Evolutionary conservation across 441 rosid species (phyloP).

Genomic region (Jatropha podagrica): DNA sequence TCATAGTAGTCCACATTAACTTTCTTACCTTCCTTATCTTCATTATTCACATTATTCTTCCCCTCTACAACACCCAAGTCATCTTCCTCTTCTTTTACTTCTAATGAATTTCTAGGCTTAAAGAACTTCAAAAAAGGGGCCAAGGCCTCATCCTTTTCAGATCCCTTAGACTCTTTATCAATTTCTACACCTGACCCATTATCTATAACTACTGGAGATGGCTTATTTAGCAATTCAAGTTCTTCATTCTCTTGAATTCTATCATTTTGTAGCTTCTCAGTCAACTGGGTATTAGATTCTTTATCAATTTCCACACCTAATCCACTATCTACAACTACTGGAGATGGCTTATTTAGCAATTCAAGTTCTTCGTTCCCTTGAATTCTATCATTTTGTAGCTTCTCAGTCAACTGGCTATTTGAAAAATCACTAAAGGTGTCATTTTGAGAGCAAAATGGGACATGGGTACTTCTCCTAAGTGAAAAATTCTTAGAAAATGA

Average conservation of each 20-base stretch:
- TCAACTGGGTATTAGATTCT: constrained; percentile 3
- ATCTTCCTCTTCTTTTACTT: constrained; percentile 25
- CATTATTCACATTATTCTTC: constrained; percentile 19
- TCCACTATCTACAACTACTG: constrained; percentile 31
- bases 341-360: constrained; percentile 68
- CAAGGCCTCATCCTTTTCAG: constrained; percentile 56
- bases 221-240: constrained; percentile 68
- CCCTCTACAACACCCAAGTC: constrained; percentile 34
- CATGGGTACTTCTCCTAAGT: constrained; percentile 29
- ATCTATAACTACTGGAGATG: constrained; percentile 42
- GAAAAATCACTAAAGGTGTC: constrained; percentile 43
- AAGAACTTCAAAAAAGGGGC: constrained; percentile 85
- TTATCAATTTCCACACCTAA: constrained; percentile 33
- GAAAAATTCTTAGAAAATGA: constrained; percentile 22
- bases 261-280: constrained; percentile 27
- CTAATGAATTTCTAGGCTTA: constrained; percentile 43
- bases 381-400: constrained; percentile 28
- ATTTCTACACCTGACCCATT: constrained; percentile 32
- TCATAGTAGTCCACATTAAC: constrained; percentile 67
- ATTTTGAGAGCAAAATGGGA: constrained; percentile 43
- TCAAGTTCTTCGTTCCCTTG: constrained; percentile 56
- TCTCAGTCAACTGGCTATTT: constrained; percentile 37
- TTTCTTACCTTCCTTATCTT: constrained; percentile 33
- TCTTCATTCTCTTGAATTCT: constrained; percentile 42
- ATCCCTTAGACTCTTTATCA: constrained; percentile 29